Evolutionary conservation across 768 basidiomycete species (phyloP).

Genomic region (Suillus alpinus): DNA sequence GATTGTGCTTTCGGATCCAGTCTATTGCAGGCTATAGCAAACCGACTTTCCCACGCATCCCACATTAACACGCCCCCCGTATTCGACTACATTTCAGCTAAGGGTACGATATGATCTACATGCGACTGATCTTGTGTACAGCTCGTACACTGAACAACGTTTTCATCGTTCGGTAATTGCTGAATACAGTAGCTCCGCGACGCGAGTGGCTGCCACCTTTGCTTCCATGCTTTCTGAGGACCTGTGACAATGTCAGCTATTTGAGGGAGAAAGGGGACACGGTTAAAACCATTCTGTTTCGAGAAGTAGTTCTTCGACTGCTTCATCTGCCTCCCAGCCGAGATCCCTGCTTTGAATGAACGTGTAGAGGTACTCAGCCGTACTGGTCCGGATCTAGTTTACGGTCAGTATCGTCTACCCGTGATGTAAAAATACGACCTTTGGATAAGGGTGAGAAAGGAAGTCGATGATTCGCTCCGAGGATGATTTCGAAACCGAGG

Average conservation of each 20-base stretch:
- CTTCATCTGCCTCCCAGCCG: conserved; percentile 57
- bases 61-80: conserved; percentile 1
- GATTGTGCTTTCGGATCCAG: background rate
- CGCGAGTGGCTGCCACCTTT: conserved; percentile 39
- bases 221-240: conserved; percentile 42
- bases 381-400: conserved; percentile 68
- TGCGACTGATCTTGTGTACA: background rate
- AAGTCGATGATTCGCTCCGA: conserved; percentile 53
- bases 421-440: conserved; percentile 43
- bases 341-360: conserved; percentile 70
- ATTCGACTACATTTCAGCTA: background rate
- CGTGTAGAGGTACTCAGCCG: conserved; percentile 82
- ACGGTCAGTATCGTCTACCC: conserved; percentile 7
- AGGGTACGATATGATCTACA: conserved; percentile 1
- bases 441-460: conserved; percentile 78
- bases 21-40: background rate
- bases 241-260: conserved; percentile 39
- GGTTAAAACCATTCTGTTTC: conserved; percentile 77
- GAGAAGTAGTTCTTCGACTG: conserved; percentile 62
- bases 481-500: conserved; percentile 40
- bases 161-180: conserved; percentile 10
- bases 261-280: conserved; percentile 10
- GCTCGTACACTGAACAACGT: background rate
- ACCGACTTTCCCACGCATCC: conserved; percentile 5
- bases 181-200: conserved; percentile 38